phyloP scores from a whole-genome alignment of 345 rosid genomes.

The Populus alba region DNA sequence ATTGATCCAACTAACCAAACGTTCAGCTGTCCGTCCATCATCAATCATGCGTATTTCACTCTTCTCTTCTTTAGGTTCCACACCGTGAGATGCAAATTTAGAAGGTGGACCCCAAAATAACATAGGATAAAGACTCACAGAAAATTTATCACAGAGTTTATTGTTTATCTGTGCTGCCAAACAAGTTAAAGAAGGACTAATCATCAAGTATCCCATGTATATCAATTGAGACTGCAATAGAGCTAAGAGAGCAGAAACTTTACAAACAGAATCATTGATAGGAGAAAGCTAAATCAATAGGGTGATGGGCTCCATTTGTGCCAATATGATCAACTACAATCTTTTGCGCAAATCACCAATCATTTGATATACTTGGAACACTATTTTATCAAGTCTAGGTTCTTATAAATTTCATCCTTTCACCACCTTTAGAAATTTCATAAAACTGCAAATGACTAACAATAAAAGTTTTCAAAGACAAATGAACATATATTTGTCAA shows the following conservation, averaged over 20 bases:
- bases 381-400: background rate
- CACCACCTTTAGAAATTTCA: too few species aligned
- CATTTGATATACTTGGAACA: background rate
- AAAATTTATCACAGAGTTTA: slow-evolving; percentile 82
- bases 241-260: slow-evolving; percentile 1
- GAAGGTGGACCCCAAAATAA: slow-evolving; percentile 80
- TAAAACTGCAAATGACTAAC: too few species aligned
- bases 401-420: too few species aligned
- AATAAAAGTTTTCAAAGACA: too few species aligned
- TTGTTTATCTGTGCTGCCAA: slow-evolving; percentile 89
- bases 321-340: background rate
- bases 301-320: background rate
- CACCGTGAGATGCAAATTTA: slow-evolving; percentile 56
- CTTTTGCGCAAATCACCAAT: background rate
- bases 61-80: slow-evolving; percentile 63
- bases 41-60: slow-evolving; percentile 52
- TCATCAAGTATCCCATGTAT: slow-evolving; percentile 22
- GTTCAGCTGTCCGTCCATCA: slow-evolving; percentile 81
- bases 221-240: background rate
- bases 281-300: background rate
- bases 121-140: slow-evolving; percentile 86
- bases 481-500: too few species aligned
- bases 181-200: slow-evolving; percentile 34
- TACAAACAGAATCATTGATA: background rate
- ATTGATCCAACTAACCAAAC: slow-evolving; percentile 83